phyloP scores from a whole-genome alignment of 306 rosid genomes.

The Trifolium fragiferum region DNA sequence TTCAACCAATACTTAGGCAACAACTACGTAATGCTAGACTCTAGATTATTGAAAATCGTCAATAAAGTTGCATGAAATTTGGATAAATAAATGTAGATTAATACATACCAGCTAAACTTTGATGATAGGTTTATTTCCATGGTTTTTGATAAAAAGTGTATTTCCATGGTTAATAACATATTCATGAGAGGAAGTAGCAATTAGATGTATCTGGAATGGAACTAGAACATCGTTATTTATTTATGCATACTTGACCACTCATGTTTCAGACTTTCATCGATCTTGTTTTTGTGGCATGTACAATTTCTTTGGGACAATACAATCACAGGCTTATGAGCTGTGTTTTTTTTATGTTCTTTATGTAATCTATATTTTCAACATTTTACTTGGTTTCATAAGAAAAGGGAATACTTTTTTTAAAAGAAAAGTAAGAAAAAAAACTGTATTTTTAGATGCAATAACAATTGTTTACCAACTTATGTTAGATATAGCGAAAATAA shows the following conservation, averaged over 20 bases:
- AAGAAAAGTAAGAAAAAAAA: no score
- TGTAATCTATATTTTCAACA: no score
- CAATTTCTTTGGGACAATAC: no score
- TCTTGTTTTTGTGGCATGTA: no score
- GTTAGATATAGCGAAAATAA: no score
- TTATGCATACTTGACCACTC: background rate
- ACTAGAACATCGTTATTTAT: background rate
- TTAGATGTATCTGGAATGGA: slow-evolving; percentile 1
- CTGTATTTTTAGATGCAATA: no score
- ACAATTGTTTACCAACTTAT: no score
- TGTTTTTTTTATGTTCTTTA: no score
- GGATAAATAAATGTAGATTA: slow-evolving; percentile 4
- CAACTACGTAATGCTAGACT: slow-evolving; percentile 85
- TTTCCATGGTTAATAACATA: slow-evolving; percentile 16
- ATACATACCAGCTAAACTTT: background rate
- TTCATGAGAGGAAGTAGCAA: background rate
- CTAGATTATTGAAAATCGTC: slow-evolving; percentile 43
- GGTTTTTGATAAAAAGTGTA: background rate
- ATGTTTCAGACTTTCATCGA: background rate
- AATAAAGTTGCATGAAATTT: slow-evolving; percentile 14
- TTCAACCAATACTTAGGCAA: slow-evolving; percentile 85
- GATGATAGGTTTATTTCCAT: background rate
- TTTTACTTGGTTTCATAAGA: no score
- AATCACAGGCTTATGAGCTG: no score
- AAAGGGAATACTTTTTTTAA: no score